These are phyloP conservation scores for Colletotrichum musae DNA, from an alignment of 2,329 filamentous ascomycete genomes.

Conservation along the genomic window DNA sequence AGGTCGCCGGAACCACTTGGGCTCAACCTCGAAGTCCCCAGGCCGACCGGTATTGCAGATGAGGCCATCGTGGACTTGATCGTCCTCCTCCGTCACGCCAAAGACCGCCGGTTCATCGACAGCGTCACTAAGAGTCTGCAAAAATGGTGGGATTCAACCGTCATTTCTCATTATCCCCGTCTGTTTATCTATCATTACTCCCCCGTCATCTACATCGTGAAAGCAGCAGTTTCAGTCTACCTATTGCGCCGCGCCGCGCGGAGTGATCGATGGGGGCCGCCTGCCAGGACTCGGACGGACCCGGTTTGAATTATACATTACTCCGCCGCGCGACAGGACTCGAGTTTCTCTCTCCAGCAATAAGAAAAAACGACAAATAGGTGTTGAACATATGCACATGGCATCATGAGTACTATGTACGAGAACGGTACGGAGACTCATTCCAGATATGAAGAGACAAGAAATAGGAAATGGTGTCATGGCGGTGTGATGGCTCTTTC, in stretches of 20 bases:
- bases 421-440: conserved; percentile 22
- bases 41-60: no score
- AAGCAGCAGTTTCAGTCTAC: not conserved
- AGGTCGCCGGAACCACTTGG: no score
- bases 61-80: no score
- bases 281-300: not conserved
- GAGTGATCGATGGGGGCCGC: not conserved
- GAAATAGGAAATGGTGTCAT: not conserved
- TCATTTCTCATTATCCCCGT: conserved; percentile 3
- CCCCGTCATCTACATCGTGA: not conserved
- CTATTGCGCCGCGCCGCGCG: conserved; percentile 8
- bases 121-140: not conserved
- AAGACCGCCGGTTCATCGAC: not conserved
- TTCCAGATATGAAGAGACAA: conserved; percentile 15
- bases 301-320: conserved; percentile 18
- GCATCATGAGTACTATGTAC: conserved; percentile 38
- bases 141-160: not conserved
- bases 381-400: conserved; percentile 22
- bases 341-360: not conserved
- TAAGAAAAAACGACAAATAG: conserved; percentile 11
- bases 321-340: conserved; percentile 3
- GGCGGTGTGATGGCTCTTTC: not conserved
- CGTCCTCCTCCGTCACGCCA: no score
- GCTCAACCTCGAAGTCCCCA: no score
- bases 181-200: conserved; percentile 7